Conservation (phyloP, 768 basidiomycete genomes). For the Cantharellus anzutake region DNA sequence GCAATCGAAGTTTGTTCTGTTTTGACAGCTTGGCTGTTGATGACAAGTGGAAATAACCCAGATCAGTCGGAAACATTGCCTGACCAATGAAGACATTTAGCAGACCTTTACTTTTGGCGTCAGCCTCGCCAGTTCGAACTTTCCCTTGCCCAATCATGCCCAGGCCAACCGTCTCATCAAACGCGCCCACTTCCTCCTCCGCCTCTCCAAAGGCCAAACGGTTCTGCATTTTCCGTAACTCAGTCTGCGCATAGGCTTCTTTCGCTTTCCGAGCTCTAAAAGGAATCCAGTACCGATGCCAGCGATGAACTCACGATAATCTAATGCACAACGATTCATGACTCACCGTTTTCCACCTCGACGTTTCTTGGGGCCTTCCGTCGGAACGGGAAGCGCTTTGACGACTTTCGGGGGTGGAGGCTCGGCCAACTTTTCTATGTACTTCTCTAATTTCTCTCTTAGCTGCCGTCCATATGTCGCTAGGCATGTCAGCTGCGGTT, state of each 20-base stretch:
- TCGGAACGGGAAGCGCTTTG: conserved; percentile 86
- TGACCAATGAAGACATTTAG: conserved; percentile 3
- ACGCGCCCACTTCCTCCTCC: conserved; percentile 90
- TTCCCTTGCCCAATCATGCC: conserved; percentile 93
- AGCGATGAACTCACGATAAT: no score
- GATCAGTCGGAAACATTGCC: not conserved
- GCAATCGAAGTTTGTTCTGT: conserved; percentile 76
- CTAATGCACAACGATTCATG: not conserved
- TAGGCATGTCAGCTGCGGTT: conserved; percentile 22
- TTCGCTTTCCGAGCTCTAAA: conserved; percentile 89
- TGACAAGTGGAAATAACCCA: no score
- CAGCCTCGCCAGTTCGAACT: conserved; percentile 71
- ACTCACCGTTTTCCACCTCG: conserved; percentile 83
- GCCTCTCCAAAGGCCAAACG: conserved; percentile 90
- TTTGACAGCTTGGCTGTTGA: conserved; percentile 82
- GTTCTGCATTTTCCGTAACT: conserved; percentile 91
- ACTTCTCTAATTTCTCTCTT: conserved; percentile 79
- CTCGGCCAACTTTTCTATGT: conserved; percentile 77
- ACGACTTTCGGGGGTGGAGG: conserved; percentile 86
- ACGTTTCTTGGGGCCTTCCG: conserved; percentile 89
- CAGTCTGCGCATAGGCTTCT: conserved; percentile 93
- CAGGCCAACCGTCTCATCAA: conserved; percentile 92
- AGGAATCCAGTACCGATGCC: not conserved
- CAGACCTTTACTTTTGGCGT: conserved; percentile 80
- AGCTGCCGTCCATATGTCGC: conserved; percentile 57